Percentiles rank a stretch among this genome's conserved stretches.
Conservation (phyloP, 352 stramenopile genomes). For the Pythium vanterpoolii region DNA sequence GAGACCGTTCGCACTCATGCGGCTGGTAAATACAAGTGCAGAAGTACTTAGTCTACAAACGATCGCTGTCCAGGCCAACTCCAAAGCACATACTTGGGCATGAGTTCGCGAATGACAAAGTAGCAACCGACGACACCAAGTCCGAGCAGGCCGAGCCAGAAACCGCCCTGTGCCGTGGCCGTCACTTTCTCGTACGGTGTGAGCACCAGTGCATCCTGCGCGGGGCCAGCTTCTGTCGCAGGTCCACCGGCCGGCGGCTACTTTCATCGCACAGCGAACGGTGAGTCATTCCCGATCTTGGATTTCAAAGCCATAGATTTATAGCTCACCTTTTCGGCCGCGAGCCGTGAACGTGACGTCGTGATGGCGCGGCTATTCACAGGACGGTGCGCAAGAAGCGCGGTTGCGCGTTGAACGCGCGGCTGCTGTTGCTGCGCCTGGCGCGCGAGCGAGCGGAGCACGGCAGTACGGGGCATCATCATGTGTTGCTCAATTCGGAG, state of each 20-base stretch:
- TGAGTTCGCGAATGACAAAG: conserved; percentile 90
- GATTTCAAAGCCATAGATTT: not conserved
- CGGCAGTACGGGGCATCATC: conserved; percentile 9
- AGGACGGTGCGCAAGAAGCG: conserved; percentile 9
- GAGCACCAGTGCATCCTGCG: conserved; percentile 81
- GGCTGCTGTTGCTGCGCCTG: conserved; percentile 6
- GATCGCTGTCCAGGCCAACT: not conserved
- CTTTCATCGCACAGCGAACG: not conserved
- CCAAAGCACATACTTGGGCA: conserved; percentile 71
- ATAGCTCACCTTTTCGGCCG: conserved; percentile 55
- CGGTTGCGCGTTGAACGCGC: not conserved
- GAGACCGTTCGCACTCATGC: conserved; percentile 82
- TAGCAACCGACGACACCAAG: conserved; percentile 88
- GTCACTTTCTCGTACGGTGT: conserved; percentile 94
- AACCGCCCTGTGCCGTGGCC: conserved; percentile 79
- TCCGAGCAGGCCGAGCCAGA: conserved; percentile 85
- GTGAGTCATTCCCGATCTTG: not conserved
- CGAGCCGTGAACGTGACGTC: conserved; percentile 43
- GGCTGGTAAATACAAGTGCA: conserved; percentile 30
- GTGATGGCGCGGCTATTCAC: conserved; percentile 29
- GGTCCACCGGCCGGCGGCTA: conserved; percentile 26
- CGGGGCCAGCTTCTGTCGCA: conserved; percentile 30
- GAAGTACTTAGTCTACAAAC: not conserved
- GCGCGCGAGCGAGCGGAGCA: conserved; percentile 21
- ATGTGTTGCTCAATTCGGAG: not conserved